Evolutionary conservation across 108 stramenopile species (phyloP), one percentile per base, ranked within the genome.

Genomic region (Nitzschia palea): DNA sequence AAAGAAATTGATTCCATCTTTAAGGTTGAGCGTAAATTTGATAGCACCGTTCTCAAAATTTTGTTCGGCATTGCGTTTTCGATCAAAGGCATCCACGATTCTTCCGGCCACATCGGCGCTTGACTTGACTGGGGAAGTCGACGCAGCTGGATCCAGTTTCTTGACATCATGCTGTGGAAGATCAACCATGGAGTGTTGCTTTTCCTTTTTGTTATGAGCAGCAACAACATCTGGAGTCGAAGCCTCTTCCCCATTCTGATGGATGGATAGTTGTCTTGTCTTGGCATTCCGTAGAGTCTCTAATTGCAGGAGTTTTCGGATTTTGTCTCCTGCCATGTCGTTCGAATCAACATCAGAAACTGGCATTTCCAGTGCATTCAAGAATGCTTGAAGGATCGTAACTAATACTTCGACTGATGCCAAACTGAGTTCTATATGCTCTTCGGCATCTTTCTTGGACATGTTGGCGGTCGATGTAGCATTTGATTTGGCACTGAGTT

Each of bases 1-100:
- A 54, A 99, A 90, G 80, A 85, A 98, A 34, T 62, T 65, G 37
- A 99, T 61, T 8, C 99, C 99, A 22, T 76, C 67, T 63, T 95
- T 95, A 18, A 97, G 83, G 18, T 89, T 94, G 55, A 98, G 64
- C 5, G 91, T 98, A 70, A 99, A 99, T 79, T 97, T 95, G 44
- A 99, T 81, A 32, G 84, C 77, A 6, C 98, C 97, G 30, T 89
- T 79, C 57, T 95, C 86, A 40, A 98, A 89, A 61, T 97, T 96
- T 55, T 93, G 90, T 53, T 96, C 86, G 12, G 82, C 73, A 25
- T 74, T 77, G 14, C 90, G 86, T 69, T 98, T 97, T 31, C 58
- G 58, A 30, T 68, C 74, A 47, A 63, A 78, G 33, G 77, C 77
- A 51, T 78, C 70, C 0, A 71, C 77, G 35, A 78, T 78, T 25